A percentile compares a stretch with the other conserved stretches of the same genome.
phyloP scores from a whole-genome alignment of 2,329 filamentous ascomycete genomes.

The Alternaria sp. region DNA sequence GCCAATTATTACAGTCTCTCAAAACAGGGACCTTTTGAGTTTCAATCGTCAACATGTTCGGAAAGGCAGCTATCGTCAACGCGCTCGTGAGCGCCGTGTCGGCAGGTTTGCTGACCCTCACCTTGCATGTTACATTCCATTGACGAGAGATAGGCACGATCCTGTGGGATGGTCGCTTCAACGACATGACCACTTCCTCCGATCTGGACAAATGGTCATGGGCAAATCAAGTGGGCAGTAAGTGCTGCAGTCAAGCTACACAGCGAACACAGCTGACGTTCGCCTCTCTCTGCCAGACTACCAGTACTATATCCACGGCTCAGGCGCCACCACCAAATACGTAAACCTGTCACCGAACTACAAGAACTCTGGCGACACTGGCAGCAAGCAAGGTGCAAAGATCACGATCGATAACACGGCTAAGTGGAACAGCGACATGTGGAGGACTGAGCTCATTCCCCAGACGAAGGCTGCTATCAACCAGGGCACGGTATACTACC shows the following conservation, averaged over 20 bases:
- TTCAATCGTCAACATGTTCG: conserved; percentile 35
- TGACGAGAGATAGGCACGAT: conserved; percentile 51
- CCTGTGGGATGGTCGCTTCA: conserved; percentile 72
- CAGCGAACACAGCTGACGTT: background rate
- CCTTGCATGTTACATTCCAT: background rate
- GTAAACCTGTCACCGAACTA: conserved; percentile 65
- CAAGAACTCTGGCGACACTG: conserved; percentile 70
- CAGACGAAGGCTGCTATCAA: conserved; percentile 71
- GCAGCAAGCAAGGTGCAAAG: conserved; percentile 69
- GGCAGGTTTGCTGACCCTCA: conserved; percentile 25
- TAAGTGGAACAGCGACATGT: conserved; percentile 78
- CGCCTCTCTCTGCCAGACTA: background rate
- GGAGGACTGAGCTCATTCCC: conserved; percentile 75
- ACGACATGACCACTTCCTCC: conserved; percentile 60
- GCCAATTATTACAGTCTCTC: background rate
- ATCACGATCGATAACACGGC: conserved; percentile 70
- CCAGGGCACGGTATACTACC: conserved; percentile 72
- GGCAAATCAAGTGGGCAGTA: conserved; percentile 69
- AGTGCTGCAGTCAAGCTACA: conserved; percentile 58
- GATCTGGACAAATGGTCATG: conserved; percentile 70
- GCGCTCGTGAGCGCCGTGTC: conserved; percentile 43
- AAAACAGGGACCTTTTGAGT: background rate
- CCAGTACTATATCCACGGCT: conserved; percentile 74
- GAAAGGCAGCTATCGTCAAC: conserved; percentile 34
- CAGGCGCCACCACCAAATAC: conserved; percentile 62